Evolutionary conservation across 768 basidiomycete species (phyloP), one percentile per base, ranked within the genome.

Genomic region (Lenzites betulinus): DNA sequence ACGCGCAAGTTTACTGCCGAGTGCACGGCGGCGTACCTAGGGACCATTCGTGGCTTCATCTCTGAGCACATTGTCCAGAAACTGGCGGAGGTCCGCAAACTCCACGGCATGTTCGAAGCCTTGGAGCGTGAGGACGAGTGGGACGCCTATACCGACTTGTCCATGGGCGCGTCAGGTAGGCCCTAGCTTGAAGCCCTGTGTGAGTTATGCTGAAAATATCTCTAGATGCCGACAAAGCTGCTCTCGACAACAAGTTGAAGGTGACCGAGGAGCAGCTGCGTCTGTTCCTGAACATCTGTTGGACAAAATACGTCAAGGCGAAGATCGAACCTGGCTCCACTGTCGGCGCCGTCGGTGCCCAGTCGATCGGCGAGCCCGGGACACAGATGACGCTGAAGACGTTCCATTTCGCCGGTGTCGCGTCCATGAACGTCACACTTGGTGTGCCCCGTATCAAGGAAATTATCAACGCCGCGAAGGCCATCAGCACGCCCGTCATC

Each of bases 361-460:
- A 99, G 71, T 98, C 97, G 1, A 98, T 99, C 64, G 97, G 97
- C 69, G 97, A 99, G 75, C 97, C 97, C 1, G 97, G 96, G 42
- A 99, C 97, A 0, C 97, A 99, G 72, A 99, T 99, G 97, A 98
- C 96, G 1, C 75, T 98, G 65, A 98, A 98, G 77, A 98, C 97
- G 57, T 99, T 99, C 86, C 97, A 99, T 81, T 99, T 98, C 75
- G 97, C 97, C 68, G 97, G 97, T 78, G 96, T 99, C 63, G 97
- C 97, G 8, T 96, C 95, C 38, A 99, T 98, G 97, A 98, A 98
- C 76, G 94, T 99, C 64, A 99, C 97, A 0, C 85, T 98, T 38
- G 97, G 97, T 75, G 97, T 98, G n/a, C 97, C 97, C 2, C 96
- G 97, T 69, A 98, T 99, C 77, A 98, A 98, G 75, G 97, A 99